Evolutionary conservation across 129 eudicot genomes (phyloP), one percentile per base, ranked within the genome.

Genomic region (Artemisia annua): DNA sequence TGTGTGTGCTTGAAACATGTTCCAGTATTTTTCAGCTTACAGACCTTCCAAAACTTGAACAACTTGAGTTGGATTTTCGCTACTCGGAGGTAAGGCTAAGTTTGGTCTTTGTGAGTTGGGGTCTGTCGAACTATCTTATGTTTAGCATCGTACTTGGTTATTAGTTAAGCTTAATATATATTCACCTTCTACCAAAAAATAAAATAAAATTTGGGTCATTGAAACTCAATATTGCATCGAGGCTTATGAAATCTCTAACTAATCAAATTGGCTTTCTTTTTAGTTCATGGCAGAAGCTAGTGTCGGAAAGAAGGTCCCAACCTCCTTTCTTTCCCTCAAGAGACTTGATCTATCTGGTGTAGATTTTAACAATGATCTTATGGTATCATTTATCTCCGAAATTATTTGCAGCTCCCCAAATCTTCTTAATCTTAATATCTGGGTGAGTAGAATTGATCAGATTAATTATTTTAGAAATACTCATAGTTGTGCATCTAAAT

Each of bases 41-140:
- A n/a, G 61, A 1, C 62, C 48, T 73, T 30, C 69, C 77, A n/a
- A 73, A 49, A 61, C 50, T 73, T 73, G 10, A 44, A 18, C 6
- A 24, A 4, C 77, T 73, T 20, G 7, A 11, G 48, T 28, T 73
- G 48, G 35, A 16, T 61, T n/a, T 59, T 73, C 2, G 0, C 1
- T 0, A 2, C 13, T 28, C 50, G 17, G 14, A 46, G 77, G 77
- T 72, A 59, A 44, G 58, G 0, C 50, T 11, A 48, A 5, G 15
- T 51, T 8, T 26, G 28, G 28, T 26, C 28, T 26, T 26, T 26
- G 28, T 26, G 28, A 26, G 28, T 26, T 26, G 28, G 28, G 28
- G 28, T 26, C 28, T 26, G 28, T 26, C 28, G 3, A 1, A 26
- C 28, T 26, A 26, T 26, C 28, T 26, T 26, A 26, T 26, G 28